phyloP scores from a whole-genome alignment of 805 yeast species.

The Ogataea sp. region DNA sequence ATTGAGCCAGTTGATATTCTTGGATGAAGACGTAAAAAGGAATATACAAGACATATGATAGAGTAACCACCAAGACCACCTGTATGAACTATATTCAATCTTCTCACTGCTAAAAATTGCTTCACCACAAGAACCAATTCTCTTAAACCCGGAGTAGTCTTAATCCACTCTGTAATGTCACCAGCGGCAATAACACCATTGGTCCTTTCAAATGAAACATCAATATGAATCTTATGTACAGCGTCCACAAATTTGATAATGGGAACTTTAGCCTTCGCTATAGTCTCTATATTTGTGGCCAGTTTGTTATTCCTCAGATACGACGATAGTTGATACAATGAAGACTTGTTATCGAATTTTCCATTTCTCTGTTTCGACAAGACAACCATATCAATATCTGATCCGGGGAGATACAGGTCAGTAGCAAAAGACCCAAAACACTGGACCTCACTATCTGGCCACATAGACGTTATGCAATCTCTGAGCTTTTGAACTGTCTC shows the following conservation, averaged over 20 bases:
- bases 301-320: slow-evolving; percentile 51
- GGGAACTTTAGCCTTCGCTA: slow-evolving; percentile 88
- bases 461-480: slow-evolving; percentile 40
- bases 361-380: slow-evolving; percentile 43
- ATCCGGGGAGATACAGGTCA: slow-evolving; percentile 86
- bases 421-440: slow-evolving; percentile 96
- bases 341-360: slow-evolving; percentile 52
- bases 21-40: slow-evolving; percentile 76
- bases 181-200: slow-evolving; percentile 81
- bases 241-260: slow-evolving; percentile 86
- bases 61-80: slow-evolving; percentile 96
- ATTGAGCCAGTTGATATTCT: slow-evolving; percentile 60
- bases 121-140: slow-evolving; percentile 78
- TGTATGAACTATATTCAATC: slow-evolving; percentile 75
- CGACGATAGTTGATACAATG: slow-evolving; percentile 66
- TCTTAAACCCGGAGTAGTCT: slow-evolving; percentile 66
- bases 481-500: slow-evolving; percentile 54
- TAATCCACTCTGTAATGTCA: slow-evolving; percentile 67
- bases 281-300: slow-evolving; percentile 72
- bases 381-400: slow-evolving; percentile 92
- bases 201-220: slow-evolving; percentile 79
- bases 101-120: slow-evolving; percentile 74
- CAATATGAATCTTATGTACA: slow-evolving; percentile 63
- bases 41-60: slow-evolving; percentile 77
- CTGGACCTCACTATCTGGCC: slow-evolving; percentile 74